Base-by-base conservation (phyloP, 352 stramenopile genomes). In the Phytophthora brassicae region DNA sequence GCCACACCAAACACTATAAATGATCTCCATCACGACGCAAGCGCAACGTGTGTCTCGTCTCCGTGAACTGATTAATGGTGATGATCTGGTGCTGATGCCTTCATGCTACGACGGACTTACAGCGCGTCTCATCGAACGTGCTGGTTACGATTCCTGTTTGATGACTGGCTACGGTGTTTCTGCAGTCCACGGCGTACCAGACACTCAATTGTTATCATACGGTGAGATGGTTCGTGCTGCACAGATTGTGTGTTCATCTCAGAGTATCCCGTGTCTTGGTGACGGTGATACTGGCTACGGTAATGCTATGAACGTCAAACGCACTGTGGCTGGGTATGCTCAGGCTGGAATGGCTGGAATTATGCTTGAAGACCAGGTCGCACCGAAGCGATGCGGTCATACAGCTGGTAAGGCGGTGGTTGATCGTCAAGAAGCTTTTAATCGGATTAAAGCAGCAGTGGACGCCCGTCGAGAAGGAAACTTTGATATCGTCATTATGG, bases 311-410 rank as follows among this genome's bases (percentile, higher is more conserved):
- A 97, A 97, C 70, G 84, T 95, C 20, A 97, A 97, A 66, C 81
- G 90, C 44, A 98, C 92, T 23, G 79, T 98, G 9, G 83, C 82
- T 35, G 88, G 83, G 2, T 97, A 97, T 71, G 90, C 84, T 5
- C 78, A 87, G 39, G 88, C 90, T 3, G 89, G 89, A 3, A 96
- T 97, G 85, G 91, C 84, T 13, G 90, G 89, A 20, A 95, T 98
- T 43, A 92, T 98, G 89, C 84, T 98, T 39, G 93, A 98, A 72
- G 93, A 97, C 76, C 93, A 98, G 70, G 76, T 97, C 14, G 47
- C 85, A 12, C 93, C 93, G n/a, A 98, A 97, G 73, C 75, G 90
- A 64, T 98, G 93, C 66, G 90, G 93, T 45, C 93, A 98, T 65
- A 95, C 94, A 4, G 74, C 82, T 17, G 93, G 91, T 44, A 98